These are phyloP conservation scores for Azolla pinnata DNA, from an alignment of 75 land plant genomes.

Conservation along the genomic window DNA sequence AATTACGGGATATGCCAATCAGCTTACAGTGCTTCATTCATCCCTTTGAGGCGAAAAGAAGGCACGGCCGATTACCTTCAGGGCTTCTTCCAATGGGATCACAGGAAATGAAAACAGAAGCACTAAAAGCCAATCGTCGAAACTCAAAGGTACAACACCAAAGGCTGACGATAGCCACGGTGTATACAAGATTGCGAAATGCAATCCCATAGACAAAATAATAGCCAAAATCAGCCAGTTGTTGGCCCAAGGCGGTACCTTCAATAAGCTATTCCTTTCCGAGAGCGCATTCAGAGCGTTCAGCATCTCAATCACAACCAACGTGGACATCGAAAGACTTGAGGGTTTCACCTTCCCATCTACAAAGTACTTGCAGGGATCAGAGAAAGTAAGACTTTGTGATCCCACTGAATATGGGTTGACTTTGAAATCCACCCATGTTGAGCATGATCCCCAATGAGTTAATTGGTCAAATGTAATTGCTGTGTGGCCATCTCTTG, in stretches of 20 bases:
- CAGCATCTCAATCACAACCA: slow-evolving; percentile 29
- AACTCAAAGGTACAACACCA: slow-evolving; percentile 26
- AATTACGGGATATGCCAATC: too few species aligned
- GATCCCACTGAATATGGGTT: slow-evolving; percentile 15
- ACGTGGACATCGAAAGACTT: slow-evolving; percentile 27
- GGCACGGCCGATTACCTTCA: slow-evolving; percentile 15
- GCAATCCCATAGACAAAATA: slow-evolving; percentile 25
- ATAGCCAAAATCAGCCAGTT: slow-evolving; percentile 21
- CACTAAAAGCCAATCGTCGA: slow-evolving; percentile 27
- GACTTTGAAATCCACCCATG: slow-evolving; percentile 15
- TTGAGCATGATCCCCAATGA: slow-evolving; percentile 27
- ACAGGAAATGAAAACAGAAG: slow-evolving; percentile 21
- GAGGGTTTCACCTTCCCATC: slow-evolving; percentile 26
- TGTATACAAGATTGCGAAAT: slow-evolving; percentile 22
- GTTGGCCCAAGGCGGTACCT: slow-evolving; percentile 21
- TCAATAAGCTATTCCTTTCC: slow-evolving; percentile 19
- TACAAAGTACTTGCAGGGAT: slow-evolving; percentile 22
- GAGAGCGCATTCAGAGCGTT: slow-evolving; percentile 32
- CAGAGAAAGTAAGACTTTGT: not conserved
- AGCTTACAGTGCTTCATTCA: too few species aligned
- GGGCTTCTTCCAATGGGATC: slow-evolving; percentile 25
- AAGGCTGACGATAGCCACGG: slow-evolving; percentile 28
- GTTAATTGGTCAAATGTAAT: slow-evolving; percentile 22
- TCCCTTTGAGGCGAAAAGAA: slow-evolving; percentile 1
- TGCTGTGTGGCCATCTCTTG: slow-evolving; percentile 23